A percentile compares a stretch with the other conserved stretches of the same genome.
phyloP scores from a whole-genome alignment of 768 basidiomycete genomes.

The Tricholoma saponaceum region DNA sequence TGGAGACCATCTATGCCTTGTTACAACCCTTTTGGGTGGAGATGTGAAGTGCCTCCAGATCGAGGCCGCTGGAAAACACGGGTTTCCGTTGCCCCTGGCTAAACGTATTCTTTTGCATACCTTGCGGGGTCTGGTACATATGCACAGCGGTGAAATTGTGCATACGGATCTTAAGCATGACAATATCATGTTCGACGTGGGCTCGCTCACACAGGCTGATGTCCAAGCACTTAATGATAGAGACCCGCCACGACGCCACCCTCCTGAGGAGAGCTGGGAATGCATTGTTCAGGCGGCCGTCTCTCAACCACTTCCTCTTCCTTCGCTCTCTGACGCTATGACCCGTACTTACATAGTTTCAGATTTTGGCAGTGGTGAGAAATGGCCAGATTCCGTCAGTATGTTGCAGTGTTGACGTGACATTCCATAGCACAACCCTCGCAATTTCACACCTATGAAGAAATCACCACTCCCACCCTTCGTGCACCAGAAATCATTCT shows the following conservation, averaged over 20 bases:
- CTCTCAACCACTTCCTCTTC: slow-evolving; percentile 24
- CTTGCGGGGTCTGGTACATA: background rate
- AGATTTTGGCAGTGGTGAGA: slow-evolving; percentile 24
- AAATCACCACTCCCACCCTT: slow-evolving; percentile 18
- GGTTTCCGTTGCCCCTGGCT: slow-evolving; percentile 20
- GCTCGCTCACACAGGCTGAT: background rate
- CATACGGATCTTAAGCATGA: slow-evolving; percentile 28
- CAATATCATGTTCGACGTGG: slow-evolving; percentile 7
- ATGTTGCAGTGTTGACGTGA: background rate
- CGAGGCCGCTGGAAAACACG: slow-evolving; percentile 2
- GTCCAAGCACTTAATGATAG: slow-evolving; percentile 9
- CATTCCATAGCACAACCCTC: slow-evolving; percentile 7
- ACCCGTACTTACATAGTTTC: slow-evolving; percentile 18
- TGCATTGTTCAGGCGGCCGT: slow-evolving; percentile 20
- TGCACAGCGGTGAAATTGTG: background rate
- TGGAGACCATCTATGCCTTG: slow-evolving; percentile 24
- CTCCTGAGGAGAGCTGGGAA: slow-evolving; percentile 17
- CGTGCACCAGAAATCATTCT: slow-evolving; percentile 27
- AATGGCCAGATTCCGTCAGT: background rate
- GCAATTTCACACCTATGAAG: slow-evolving; percentile 8
- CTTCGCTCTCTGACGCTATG: slow-evolving; percentile 17
- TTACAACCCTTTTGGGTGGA: slow-evolving; percentile 10
- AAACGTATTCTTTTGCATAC: background rate
- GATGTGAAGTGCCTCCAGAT: slow-evolving; percentile 17
- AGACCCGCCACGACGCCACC: slow-evolving; percentile 17